Evolutionary conservation across 345 rosid species (phyloP).

Genomic region (Balakata baccata): DNA sequence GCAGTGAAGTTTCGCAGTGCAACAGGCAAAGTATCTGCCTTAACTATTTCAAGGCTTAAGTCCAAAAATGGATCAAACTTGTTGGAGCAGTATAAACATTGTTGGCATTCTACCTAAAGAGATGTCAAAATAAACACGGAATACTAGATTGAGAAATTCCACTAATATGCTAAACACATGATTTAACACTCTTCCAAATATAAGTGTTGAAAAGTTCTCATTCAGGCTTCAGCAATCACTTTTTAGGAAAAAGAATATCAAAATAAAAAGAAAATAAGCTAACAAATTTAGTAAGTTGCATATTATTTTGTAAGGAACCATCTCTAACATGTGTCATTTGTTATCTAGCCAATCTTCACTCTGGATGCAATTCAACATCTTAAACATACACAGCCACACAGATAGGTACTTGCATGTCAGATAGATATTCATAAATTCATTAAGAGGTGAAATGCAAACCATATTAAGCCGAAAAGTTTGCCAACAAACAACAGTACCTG

Average conservation of each 20-base stretch:
- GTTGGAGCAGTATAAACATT: conserved; percentile 75
- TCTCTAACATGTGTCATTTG: not conserved
- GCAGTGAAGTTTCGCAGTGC: conserved; percentile 79
- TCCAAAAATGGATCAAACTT: conserved; percentile 86
- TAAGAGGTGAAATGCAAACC: not conserved
- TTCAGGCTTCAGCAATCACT: not conserved
- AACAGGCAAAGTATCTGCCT: conserved; percentile 67
- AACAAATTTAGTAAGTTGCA: not conserved
- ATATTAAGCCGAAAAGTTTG: not conserved
- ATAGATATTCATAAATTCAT: not conserved
- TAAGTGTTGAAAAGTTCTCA: not conserved
- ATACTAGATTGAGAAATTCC: not conserved
- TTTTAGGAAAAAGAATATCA: not conserved
- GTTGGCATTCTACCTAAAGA: conserved; percentile 69
- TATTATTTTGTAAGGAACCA: not conserved
- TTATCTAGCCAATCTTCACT: not conserved
- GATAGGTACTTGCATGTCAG: not conserved
- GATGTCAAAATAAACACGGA: not conserved
- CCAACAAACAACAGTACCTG: conserved; percentile 45
- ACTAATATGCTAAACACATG: not conserved
- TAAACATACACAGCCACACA: not conserved
- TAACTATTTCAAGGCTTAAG: conserved; percentile 80
- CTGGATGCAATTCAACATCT: not conserved
- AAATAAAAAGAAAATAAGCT: not conserved
- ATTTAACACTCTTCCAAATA: conserved; percentile 3